phyloP scores from a whole-genome alignment of 2,329 filamentous ascomycete genomes.

The Aspergillus intermedius region DNA sequence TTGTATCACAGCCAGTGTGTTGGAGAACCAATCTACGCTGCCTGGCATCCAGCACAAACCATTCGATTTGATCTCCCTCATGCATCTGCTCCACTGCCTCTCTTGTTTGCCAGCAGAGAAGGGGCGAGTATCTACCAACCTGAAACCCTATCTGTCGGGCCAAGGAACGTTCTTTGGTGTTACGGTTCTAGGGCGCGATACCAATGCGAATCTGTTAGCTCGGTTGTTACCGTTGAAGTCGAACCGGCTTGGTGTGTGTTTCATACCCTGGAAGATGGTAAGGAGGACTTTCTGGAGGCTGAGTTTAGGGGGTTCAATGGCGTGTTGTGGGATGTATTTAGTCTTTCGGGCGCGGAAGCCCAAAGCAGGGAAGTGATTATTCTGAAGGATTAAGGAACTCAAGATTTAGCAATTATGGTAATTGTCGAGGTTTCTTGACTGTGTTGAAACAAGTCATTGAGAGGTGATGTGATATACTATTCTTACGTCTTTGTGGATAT shows the following conservation, averaged over 20 bases:
- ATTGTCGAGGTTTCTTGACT: no score
- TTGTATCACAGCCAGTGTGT: slow-evolving; percentile 11
- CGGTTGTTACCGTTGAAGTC: neutral
- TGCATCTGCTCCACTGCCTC: slow-evolving; percentile 41
- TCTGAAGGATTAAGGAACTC: neutral
- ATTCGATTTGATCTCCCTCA: slow-evolving; percentile 42
- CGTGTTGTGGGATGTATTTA: slow-evolving; percentile 1
- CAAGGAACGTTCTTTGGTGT: slow-evolving; percentile 35
- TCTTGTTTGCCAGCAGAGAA: slow-evolving; percentile 26
- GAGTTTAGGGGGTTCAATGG: slow-evolving; percentile 4
- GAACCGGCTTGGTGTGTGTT: neutral
- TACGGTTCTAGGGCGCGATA: slow-evolving; percentile 30
- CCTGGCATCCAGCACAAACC: slow-evolving; percentile 11
- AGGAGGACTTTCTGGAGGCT: slow-evolving; percentile 1
- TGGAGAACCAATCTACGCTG: slow-evolving; percentile 16
- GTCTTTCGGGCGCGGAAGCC: slow-evolving; percentile 2
- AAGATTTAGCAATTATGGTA: no score
- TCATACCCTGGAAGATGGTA: neutral
- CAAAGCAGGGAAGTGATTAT: neutral
- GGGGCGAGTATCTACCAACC: slow-evolving; percentile 22
- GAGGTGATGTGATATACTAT: no score
- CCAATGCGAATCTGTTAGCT: slow-evolving; percentile 13
- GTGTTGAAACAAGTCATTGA: no score
- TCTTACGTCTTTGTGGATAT: no score
- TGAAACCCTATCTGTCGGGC: slow-evolving; percentile 27